Evolutionary conservation across 768 basidiomycete genomes (phyloP).

Genomic region (Sistotremastrum niveocremeum): DNA sequence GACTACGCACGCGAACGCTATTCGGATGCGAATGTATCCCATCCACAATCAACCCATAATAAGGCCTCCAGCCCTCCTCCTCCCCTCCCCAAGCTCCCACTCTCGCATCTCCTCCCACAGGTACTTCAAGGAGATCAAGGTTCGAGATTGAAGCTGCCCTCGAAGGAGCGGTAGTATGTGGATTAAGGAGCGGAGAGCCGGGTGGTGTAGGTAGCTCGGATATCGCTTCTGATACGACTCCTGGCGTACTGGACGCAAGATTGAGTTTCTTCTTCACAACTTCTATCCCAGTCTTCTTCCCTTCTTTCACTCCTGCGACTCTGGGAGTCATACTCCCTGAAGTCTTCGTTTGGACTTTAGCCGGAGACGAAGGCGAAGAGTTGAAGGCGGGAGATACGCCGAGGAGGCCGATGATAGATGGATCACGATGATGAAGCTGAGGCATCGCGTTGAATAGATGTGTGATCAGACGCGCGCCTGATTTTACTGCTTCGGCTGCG

Average conservation of each 20-base stretch:
- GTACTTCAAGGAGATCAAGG: neutral
- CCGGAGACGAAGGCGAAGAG: constrained; percentile 23
- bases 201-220: too few species aligned
- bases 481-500: constrained; percentile 54
- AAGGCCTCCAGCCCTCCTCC: constrained; percentile 39
- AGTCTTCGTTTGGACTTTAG: neutral
- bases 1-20: constrained; percentile 52
- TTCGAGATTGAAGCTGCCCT: neutral
- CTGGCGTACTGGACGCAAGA: too few species aligned
- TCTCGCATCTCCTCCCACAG: too few species aligned
- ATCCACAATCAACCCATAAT: constrained; percentile 82
- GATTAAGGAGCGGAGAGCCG: too few species aligned
- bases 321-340: too few species aligned
- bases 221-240: too few species aligned
- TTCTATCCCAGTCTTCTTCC: too few species aligned
- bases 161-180: neutral
- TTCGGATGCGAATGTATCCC: constrained; percentile 87
- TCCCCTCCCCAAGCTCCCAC: neutral
- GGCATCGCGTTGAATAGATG: constrained; percentile 94
- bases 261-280: too few species aligned
- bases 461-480: constrained; percentile 76
- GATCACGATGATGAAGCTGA: constrained; percentile 79
- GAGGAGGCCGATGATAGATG: constrained; percentile 79
- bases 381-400: constrained; percentile 59
- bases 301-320: too few species aligned